Evolutionary conservation across 495 filamentous ascomycete genomes (phyloP).

Genomic region (Penicillium cosmopolitanum): DNA sequence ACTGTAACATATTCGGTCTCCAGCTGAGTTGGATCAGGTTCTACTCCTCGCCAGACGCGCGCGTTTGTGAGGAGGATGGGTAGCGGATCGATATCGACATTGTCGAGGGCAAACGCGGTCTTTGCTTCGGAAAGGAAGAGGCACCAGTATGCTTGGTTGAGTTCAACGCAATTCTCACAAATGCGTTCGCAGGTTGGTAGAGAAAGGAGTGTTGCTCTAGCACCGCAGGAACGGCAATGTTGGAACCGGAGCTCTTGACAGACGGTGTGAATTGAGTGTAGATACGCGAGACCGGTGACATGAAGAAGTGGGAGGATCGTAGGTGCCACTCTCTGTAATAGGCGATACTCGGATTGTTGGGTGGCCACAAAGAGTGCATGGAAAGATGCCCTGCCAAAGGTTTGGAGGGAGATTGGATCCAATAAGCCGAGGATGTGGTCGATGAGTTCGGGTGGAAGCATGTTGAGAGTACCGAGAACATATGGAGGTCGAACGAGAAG

Average conservation of each 20-base stretch:
- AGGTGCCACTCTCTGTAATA: background rate
- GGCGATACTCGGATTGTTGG: background rate
- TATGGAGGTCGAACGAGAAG: background rate
- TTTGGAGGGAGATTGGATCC: background rate
- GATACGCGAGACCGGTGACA: background rate
- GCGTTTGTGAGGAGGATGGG: background rate
- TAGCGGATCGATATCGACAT: background rate
- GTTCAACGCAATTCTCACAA: conserved; percentile 5
- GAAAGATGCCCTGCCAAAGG: background rate
- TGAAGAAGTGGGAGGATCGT: background rate
- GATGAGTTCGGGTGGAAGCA: background rate
- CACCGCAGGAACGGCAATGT: conserved; percentile 8
- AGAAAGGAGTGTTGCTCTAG: background rate
- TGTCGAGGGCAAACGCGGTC: background rate
- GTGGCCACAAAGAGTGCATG: background rate
- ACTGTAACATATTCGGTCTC: background rate
- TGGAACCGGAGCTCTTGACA: conserved; percentile 4
- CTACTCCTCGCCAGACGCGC: background rate
- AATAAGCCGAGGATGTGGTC: background rate
- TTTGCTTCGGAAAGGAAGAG: background rate
- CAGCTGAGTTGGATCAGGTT: background rate
- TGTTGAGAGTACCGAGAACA: background rate
- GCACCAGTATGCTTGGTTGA: conserved; percentile 12
- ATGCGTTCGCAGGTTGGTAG: conserved; percentile 13
- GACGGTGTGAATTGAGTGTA: background rate